Percentiles rank a stretch among this genome's conserved stretches.
These are phyloP conservation scores for Caloboletus firmus DNA, from an alignment of 1,284 basidiomycete genomes.

Conservation along the genomic window DNA sequence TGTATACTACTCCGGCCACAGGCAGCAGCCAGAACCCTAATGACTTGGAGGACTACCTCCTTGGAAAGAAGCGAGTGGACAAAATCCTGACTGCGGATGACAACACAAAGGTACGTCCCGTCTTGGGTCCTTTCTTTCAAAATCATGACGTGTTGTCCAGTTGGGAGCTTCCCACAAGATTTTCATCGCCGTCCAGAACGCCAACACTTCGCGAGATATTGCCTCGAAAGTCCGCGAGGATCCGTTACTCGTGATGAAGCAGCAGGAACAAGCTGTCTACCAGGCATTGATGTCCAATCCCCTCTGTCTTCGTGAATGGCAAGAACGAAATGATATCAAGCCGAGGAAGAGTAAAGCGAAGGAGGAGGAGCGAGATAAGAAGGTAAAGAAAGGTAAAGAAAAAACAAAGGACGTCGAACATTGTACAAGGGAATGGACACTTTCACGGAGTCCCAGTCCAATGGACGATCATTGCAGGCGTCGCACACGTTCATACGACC, in stretches of 20 bases:
- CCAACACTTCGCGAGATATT: conserved; percentile 87
- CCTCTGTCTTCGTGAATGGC: conserved; percentile 80
- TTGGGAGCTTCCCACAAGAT: conserved; percentile 83
- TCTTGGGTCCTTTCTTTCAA: not conserved
- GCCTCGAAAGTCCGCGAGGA: conserved; percentile 95
- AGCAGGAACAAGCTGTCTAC: conserved; percentile 93
- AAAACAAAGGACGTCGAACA: conserved; percentile 40
- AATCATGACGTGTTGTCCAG: conserved; percentile 41
- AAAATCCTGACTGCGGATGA: conserved; percentile 91
- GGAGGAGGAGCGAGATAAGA: conserved; percentile 61
- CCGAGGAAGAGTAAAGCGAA: conserved; percentile 76
- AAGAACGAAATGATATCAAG: conserved; percentile 72
- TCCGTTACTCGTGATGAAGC: conserved; percentile 93
- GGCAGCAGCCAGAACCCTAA: conserved; percentile 81
- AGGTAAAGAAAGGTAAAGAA: conserved; percentile 56
- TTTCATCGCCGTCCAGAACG: conserved; percentile 91
- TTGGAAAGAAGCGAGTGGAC: conserved; percentile 99
- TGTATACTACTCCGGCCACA: conserved; percentile 94
- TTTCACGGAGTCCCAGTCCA: conserved; percentile 43
- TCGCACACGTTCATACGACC: conserved; percentile 40
- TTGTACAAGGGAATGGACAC: conserved; percentile 36
- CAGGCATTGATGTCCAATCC: conserved; percentile 91
- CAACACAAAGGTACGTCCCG: conserved; percentile 70
- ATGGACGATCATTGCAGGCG: conserved; percentile 25
- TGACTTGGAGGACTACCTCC: conserved; percentile 93